Percentiles rank a stretch among this genome's conserved stretches.
Evolutionary conservation across 352 stramenopile genomes (phyloP).

Genomic region (Globisporangium megalacanthum): DNA sequence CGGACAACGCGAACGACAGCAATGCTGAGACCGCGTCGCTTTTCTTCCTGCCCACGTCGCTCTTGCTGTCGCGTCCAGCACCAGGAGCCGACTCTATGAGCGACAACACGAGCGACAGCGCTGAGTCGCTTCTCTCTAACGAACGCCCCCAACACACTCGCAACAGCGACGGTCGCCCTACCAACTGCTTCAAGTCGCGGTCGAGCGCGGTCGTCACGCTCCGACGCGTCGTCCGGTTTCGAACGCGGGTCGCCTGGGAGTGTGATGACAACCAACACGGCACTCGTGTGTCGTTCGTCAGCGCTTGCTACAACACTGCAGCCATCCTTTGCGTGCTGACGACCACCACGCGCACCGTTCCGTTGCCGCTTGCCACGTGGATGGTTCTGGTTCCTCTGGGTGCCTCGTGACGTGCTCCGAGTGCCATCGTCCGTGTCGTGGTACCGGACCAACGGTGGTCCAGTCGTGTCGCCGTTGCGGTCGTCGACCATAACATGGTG

Average conservation of each 20-base stretch:
- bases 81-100: no score
- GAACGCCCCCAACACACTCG: no score
- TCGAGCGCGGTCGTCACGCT: not conserved
- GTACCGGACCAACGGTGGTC: not conserved
- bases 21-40: no score
- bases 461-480: not conserved
- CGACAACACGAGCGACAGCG: no score
- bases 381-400: not conserved
- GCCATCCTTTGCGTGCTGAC: no score
- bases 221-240: not conserved
- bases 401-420: not conserved
- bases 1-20: slow-evolving; percentile 11
- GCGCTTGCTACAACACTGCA: no score
- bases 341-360: not conserved
- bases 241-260: slow-evolving; percentile 2
- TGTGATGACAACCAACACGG: not conserved
- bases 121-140: no score
- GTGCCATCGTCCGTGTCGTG: not conserved
- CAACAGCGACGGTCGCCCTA: slow-evolving; percentile 5
- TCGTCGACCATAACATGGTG: not conserved
- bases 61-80: no score
- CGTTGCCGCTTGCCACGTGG: slow-evolving; percentile 4
- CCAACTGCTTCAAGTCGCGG: slow-evolving; percentile 5
- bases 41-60: no score
- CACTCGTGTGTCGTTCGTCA: no score